These are phyloP conservation scores for Candida oleophila DNA, from an alignment of 805 yeast genomes.

Conservation along the genomic window DNA sequence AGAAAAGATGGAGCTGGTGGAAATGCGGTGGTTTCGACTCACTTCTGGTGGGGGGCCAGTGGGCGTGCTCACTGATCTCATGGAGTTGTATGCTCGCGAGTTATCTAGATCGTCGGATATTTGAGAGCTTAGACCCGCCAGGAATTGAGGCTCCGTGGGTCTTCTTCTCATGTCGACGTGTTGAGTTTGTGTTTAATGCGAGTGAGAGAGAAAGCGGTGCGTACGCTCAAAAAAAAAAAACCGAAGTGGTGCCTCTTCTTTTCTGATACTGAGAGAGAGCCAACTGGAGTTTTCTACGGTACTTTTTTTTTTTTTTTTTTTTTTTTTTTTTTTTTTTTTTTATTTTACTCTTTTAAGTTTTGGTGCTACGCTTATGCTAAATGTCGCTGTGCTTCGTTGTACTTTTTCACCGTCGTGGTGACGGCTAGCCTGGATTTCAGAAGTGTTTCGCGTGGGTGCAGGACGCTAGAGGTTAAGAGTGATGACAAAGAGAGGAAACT, in stretches of 20 bases:
- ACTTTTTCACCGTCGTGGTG: not conserved
- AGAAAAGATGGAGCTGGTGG: conserved; percentile 37
- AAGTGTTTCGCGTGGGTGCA: not conserved
- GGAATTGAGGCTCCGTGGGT: conserved; percentile 15
- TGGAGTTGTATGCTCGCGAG: conserved; percentile 25
- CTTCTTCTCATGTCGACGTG: conserved; percentile 20
- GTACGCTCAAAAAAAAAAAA: no score
- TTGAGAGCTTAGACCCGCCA: conserved; percentile 14
- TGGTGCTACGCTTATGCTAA: no score
- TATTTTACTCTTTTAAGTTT: no score
- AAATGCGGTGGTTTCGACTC: conserved; percentile 22
- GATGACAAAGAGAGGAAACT: not conserved
- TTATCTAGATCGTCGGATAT: conserved; percentile 25
- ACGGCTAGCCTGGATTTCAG: not conserved
- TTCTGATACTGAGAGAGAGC: no score
- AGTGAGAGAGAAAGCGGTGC: no score
- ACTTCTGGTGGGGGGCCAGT: not conserved
- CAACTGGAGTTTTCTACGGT: not conserved
- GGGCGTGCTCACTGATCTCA: conserved; percentile 3
- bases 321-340: no score
- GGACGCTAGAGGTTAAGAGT: not conserved
- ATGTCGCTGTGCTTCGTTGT: not conserved
- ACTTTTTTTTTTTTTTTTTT: not conserved
- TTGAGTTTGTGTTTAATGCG: not conserved
- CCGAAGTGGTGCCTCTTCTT: no score